Evolutionary conservation across 352 stramenopile genomes (phyloP), one percentile per base, ranked within the genome.

Genomic region (Aphanomyces cochlioides): DNA sequence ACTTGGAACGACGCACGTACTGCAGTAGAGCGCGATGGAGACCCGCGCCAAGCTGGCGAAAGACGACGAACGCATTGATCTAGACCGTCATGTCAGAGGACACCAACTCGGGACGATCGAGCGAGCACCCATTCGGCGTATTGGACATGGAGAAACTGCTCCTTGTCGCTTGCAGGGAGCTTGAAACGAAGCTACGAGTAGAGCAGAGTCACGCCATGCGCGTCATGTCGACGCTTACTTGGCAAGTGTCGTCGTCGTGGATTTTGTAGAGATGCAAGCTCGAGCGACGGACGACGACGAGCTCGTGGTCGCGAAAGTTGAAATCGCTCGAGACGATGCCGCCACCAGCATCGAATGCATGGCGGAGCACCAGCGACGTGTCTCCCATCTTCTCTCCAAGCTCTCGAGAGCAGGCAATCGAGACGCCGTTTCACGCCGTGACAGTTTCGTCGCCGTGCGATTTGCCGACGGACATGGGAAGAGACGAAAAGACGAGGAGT

Each of bases 41-140:
- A 8, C 21, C 8, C 7, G 47, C 7, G n/a, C 64, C 64, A 8
- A 38, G 19, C 15, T 8, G 15, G 4, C 12, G 8, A 21, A 70
- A 19, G 15, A 70, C 64, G 4, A 70, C 5, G 4, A 70, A 60
- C 7, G 64, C 64, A 40, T 70, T 70, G 13, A 28, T 70, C 64
- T 70, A 59, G 28, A 37, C 7, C 6, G 37, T 12, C n/a, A 28
- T 21, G 39, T 28, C 8, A 37, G 13, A 50, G 7, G 17, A 17
- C 12, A 39, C 7, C 38, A 5, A 37, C 5, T n/a, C n/a, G n/a
- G n/a, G 34, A 4, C 2, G 5, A 4, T 4, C 0, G n/a, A 45
- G 1, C 0, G 5, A n/a, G 15, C 48, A 70, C 64, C 64, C 64
- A 70, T 63, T 70, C 64, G 8, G 61, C 53, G 43, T 70, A 70